Percentiles rank a stretch among this genome's conserved stretches.
Conservation (phyloP, 176 grass and related monocot species). For the Poa pratensis region DNA sequence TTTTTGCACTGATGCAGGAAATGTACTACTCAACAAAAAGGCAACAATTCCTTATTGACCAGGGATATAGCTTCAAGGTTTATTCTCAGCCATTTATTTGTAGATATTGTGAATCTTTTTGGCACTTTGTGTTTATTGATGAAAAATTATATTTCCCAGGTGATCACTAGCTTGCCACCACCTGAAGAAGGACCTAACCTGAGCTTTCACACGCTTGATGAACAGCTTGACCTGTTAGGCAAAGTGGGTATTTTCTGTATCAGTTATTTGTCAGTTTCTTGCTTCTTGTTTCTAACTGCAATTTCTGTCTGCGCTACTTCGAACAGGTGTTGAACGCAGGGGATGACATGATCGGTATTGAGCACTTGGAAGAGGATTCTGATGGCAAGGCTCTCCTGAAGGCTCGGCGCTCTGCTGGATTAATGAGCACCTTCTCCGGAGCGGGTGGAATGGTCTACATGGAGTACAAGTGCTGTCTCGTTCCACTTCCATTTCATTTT, state of each 20-base stretch:
- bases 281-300: constrained; percentile 19
- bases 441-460: constrained; percentile 86
- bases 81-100: constrained; percentile 15
- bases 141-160: constrained; percentile 51
- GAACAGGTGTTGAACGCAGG: constrained; percentile 77
- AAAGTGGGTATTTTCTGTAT: constrained; percentile 54
- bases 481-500: constrained; percentile 7
- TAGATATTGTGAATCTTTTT: not conserved
- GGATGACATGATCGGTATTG: constrained; percentile 91
- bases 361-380: constrained; percentile 92
- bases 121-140: not conserved
- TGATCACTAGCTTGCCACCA: constrained; percentile 89
- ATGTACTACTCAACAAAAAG: constrained; percentile 99
- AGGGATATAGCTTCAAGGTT: constrained; percentile 99
- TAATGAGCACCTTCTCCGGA: constrained; percentile 85
- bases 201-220: constrained; percentile 70
- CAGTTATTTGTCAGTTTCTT: not conserved
- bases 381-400: constrained; percentile 83
- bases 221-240: constrained; percentile 82
- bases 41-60: constrained; percentile 97
- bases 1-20: constrained; percentile 60
- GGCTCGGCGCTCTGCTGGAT: constrained; percentile 64
- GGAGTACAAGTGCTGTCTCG: constrained; percentile 72
- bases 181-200: constrained; percentile 78
- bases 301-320: not conserved